Evolutionary conservation across 768 basidiomycete species (phyloP).

Genomic region (Mycena epipterygia): DNA sequence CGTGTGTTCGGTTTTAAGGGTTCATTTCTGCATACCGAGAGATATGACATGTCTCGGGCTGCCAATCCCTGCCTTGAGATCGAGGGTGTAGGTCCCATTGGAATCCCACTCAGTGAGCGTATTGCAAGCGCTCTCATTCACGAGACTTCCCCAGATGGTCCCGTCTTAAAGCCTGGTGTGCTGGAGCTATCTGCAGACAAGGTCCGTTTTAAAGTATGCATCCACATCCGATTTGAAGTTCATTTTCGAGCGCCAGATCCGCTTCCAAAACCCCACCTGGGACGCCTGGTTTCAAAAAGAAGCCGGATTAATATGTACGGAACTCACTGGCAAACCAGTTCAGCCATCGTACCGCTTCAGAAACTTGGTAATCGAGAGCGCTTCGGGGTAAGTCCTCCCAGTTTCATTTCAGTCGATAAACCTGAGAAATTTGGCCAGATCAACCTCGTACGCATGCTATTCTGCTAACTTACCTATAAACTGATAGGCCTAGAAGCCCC

Average conservation of each 20-base stretch:
- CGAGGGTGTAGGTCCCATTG: conserved; percentile 1
- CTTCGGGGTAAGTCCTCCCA: not conserved
- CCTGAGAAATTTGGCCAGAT: not conserved
- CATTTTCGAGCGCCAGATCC: too few relatives aligned
- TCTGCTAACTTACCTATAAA: not conserved
- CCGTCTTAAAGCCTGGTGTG: not conserved
- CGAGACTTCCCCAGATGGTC: not conserved
- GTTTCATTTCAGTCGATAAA: not conserved
- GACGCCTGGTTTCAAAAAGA: conserved; percentile 2
- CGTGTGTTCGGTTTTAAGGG: conserved; percentile 2
- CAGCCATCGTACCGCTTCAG: not conserved
- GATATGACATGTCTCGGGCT: conserved; percentile 2
- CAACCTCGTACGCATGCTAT: not conserved
- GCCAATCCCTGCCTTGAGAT: conserved; percentile 18
- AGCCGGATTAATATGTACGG: not conserved
- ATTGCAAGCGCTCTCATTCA: not conserved
- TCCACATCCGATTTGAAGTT: too few relatives aligned
- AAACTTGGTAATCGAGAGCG: not conserved
- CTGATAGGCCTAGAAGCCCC: not conserved
- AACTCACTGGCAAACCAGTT: not conserved
- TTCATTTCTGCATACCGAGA: not conserved
- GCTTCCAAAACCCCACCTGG: conserved; percentile 10
- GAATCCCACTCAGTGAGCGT: not conserved
- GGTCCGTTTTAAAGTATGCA: not conserved
- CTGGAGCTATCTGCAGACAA: not conserved